Percentiles rank a stretch among this genome's conserved stretches.
phyloP scores from a whole-genome alignment of 202 grass and related monocot genomes.

The Zoysia matrella region DNA sequence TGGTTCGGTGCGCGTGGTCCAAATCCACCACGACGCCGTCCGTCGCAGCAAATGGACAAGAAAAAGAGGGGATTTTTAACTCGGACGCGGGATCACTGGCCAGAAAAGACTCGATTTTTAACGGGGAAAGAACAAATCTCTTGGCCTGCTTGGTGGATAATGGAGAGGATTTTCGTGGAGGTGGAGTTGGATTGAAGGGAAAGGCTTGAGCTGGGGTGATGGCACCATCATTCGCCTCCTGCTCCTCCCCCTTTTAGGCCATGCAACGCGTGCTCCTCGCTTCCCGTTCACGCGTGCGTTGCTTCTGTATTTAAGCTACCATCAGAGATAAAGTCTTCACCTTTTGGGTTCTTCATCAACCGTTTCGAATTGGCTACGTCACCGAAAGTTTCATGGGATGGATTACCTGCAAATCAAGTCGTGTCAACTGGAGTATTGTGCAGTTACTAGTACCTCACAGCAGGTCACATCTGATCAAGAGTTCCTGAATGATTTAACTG shows the following conservation, averaged over 20 bases:
- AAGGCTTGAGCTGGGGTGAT: conserved; percentile 36
- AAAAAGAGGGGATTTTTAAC: conserved; percentile 29
- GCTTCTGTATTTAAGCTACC: conserved; percentile 26
- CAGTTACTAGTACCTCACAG: neutral
- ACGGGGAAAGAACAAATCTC: conserved; percentile 34
- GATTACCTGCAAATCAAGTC: conserved; percentile 17
- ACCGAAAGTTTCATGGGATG: neutral
- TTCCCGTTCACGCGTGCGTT: conserved; percentile 48
- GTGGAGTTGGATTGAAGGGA: conserved; percentile 81
- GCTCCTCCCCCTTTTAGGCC: conserved; percentile 37
- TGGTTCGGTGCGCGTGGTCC: conserved; percentile 41
- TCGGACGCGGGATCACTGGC: conserved; percentile 12
- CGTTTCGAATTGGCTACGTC: conserved; percentile 32
- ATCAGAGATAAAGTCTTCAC: neutral
- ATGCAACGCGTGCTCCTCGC: conserved; percentile 43
- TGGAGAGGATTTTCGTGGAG: conserved; percentile 39
- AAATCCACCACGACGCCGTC: conserved; percentile 33
- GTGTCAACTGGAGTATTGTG: neutral
- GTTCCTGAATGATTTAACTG: conserved; percentile 28
- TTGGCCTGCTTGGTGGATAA: conserved; percentile 46
- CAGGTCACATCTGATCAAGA: neutral
- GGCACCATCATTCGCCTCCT: conserved; percentile 53
- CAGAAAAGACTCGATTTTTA: conserved; percentile 55
- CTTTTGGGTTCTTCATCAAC: conserved; percentile 16
- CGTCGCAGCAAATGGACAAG: conserved; percentile 28